Conservation (phyloP, 2,329 filamentous ascomycete genomes). For the Dendryphion nanum region DNA sequence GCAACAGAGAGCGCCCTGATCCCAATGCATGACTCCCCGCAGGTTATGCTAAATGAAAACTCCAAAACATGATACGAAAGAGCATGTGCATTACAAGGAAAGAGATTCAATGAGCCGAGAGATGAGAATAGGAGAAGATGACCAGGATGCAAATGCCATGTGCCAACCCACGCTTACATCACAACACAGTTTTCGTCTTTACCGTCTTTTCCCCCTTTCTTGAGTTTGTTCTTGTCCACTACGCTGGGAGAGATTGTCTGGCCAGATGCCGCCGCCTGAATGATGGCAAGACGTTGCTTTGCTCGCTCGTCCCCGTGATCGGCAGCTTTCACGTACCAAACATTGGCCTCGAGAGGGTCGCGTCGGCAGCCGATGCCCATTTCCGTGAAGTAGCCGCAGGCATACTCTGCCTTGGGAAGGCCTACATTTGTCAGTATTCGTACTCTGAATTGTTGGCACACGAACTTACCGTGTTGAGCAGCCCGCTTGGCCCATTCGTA, state of each 20-base stretch:
- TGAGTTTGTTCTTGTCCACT: constrained; percentile 28
- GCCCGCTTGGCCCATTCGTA: constrained; percentile 93
- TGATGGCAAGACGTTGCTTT: constrained; percentile 80
- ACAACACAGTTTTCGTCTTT: constrained; percentile 41
- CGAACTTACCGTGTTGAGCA: constrained; percentile 73
- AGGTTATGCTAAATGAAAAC: too few relatives aligned
- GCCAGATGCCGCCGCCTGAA: constrained; percentile 74
- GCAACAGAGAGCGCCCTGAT: too few relatives aligned
- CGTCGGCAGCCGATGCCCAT: constrained; percentile 96
- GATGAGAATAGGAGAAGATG: too few relatives aligned
- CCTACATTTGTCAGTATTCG: constrained; percentile 45
- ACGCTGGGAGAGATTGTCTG: constrained; percentile 25
- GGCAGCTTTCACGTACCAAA: constrained; percentile 96
- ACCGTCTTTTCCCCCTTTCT: constrained; percentile 26
- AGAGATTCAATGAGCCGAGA: too few relatives aligned
- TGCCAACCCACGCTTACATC: too few relatives aligned
- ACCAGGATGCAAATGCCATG: constrained; percentile 9
- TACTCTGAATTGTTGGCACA: background rate
- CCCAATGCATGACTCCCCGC: too few relatives aligned
- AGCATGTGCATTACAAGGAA: too few relatives aligned
- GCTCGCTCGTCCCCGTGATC: constrained; percentile 89
- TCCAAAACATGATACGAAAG: too few relatives aligned
- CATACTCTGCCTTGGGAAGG: constrained; percentile 75
- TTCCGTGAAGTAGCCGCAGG: constrained; percentile 95
- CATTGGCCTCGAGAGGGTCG: constrained; percentile 93